These are phyloP conservation scores for Leptomonas seymouri DNA, from an alignment of 208 protist species.

Conservation along the genomic window DNA sequence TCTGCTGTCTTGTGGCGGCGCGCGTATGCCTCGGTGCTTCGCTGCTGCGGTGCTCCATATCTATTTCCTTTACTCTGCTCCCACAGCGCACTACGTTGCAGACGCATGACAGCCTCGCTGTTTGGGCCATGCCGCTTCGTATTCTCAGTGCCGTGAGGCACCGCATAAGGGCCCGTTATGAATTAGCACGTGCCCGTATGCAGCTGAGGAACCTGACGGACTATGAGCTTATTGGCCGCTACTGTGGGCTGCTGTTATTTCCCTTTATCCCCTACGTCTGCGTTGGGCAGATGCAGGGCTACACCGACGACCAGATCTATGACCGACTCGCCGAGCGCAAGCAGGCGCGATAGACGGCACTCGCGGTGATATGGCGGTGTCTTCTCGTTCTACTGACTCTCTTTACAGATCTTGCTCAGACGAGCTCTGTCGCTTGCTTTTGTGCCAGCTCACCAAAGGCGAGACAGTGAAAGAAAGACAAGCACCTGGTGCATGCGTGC, in stretches of 20 bases:
- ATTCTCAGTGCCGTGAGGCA: conserved; percentile 32
- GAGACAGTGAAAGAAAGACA: too few relatives aligned
- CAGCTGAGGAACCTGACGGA: conserved; percentile 59
- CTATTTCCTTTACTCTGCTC: conserved; percentile 13
- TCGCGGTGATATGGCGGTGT: not conserved
- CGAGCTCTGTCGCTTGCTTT: not conserved
- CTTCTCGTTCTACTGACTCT: not conserved
- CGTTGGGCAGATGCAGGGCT: conserved; percentile 62
- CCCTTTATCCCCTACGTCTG: conserved; percentile 75
- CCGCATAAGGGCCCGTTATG: conserved; percentile 41
- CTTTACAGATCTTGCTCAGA: not conserved
- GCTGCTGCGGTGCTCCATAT: too few relatives aligned
- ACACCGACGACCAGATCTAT: conserved; percentile 51
- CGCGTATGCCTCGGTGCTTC: too few relatives aligned
- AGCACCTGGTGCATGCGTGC: too few relatives aligned
- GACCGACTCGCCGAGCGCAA: conserved; percentile 29
- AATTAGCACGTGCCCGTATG: conserved; percentile 66
- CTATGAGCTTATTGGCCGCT: conserved; percentile 79
- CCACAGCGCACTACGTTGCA: not conserved
- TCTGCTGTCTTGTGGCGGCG: too few relatives aligned
- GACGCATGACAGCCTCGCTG: not conserved
- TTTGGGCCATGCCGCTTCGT: not conserved
- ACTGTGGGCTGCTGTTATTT: conserved; percentile 72
- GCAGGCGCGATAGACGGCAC: not conserved
- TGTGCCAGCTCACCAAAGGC: too few relatives aligned